Conservation (phyloP, 2,329 filamentous ascomycete genomes). For the Lasiodiplodia theobromae region DNA sequence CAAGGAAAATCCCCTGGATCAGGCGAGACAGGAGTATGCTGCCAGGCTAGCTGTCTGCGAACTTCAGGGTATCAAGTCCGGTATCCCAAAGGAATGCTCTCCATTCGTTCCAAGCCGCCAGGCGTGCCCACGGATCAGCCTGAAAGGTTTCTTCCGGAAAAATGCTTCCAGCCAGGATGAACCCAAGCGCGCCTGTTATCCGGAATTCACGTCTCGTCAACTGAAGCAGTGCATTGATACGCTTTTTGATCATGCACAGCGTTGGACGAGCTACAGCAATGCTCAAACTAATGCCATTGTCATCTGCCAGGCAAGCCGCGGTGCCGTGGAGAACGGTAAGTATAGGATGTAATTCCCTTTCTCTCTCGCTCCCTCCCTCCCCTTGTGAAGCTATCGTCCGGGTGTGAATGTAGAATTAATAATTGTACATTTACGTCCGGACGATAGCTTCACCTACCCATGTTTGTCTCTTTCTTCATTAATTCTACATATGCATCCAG, state of each 20-base stretch:
- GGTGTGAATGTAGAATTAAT: no score
- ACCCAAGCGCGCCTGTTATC: conserved; percentile 41
- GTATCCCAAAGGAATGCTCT: conserved; percentile 60
- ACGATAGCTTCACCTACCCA: no score
- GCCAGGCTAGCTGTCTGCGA: conserved; percentile 70
- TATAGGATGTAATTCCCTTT: not conserved
- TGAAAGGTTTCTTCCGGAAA: conserved; percentile 36
- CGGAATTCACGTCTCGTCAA: conserved; percentile 41
- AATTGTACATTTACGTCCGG: no score
- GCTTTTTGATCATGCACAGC: conserved; percentile 62
- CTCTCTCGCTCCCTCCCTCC: not conserved
- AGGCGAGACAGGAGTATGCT: conserved; percentile 64
- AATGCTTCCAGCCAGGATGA: conserved; percentile 32
- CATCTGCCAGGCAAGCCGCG: conserved; percentile 67
- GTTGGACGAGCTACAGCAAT: conserved; percentile 71
- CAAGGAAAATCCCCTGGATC: conserved; percentile 38
- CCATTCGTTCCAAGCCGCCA: conserved; percentile 54
- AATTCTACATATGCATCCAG: no score
- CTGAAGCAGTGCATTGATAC: conserved; percentile 61
- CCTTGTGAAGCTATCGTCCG: no score
- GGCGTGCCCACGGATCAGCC: conserved; percentile 38
- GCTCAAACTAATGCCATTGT: conserved; percentile 66
- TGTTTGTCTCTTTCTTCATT: no score
- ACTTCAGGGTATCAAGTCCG: conserved; percentile 59
- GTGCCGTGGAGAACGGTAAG: conserved; percentile 63